Evolutionary conservation across 768 basidiomycete genomes (phyloP), one percentile per base, ranked within the genome.

Genomic region (Lentinula detonsa): DNA sequence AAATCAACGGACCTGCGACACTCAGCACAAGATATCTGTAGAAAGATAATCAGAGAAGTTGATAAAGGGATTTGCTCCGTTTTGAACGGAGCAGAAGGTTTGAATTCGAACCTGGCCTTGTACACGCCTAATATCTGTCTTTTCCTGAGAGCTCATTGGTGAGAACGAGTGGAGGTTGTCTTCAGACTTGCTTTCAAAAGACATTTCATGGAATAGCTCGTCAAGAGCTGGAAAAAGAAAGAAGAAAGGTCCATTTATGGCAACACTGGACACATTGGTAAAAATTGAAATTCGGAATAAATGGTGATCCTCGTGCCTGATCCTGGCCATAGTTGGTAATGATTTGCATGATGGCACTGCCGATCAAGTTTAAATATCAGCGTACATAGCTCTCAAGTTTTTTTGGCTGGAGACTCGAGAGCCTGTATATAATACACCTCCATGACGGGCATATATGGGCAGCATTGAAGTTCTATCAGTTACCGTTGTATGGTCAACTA

Each of bases 1-100:
- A 45, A 9, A 48, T 21, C 21, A 11, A 48, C 46, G 56, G 82
- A 64, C 45, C 80, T 71, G 52, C 81, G 71, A 66, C 81, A 83
- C 73, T 82, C 56, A 18, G 56, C 56, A 18, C 56, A 57, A 23
- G 53, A 54, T 35, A 54, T 54, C 53, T 54, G 18, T 15, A 52
- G 16, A 18, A 35, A 1, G 18, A 18, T 16, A 11, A 37, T 54
- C 11, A 34, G 6, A 31, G 48, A 18, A 23, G 48, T 31, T 23
- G 31, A 50, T 21, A 23, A 11, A 52, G 13, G 13, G 7, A 34
- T 16, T 9, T 31, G 31, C 3, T 31, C 28, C 28, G 28, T 34
- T 15, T 52, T 50, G 21, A 28, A 45, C 7, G 43, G n/a, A 45
- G 43, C 37, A 39, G 37, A 39, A 45, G n/a, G 1, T 15, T 40